Base-by-base conservation (phyloP, 2,329 filamentous ascomycete genomes). In the Epichloe scottii region DNA sequence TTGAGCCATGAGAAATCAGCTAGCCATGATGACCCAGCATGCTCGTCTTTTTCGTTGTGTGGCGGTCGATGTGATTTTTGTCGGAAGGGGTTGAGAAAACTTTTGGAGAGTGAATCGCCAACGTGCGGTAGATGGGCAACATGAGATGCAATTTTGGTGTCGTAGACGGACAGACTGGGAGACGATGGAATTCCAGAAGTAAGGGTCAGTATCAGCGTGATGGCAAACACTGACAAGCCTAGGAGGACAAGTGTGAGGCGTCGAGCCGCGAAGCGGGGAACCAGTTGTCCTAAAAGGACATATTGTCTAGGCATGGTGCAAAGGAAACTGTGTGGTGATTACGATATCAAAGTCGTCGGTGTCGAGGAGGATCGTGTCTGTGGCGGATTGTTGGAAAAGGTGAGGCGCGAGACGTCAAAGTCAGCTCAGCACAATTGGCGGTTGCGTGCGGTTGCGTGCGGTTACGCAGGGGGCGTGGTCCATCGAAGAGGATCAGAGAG, bases 1-100 rank as follows among this genome's bases (percentile, higher is more conserved):
- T 86, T 87, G 59, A 87, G 76, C 89, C 90, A 97, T 64, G 85
- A 88, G 82, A 85, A 94, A 66, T 95, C 84, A 56, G 80, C 83
- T 68, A 89, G 87, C 91, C 91, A 97, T 53, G 82, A 83, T 35
- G 85, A 83, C 54, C 85, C 86, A 47, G 84, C 85, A 62, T 79
- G 83, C 5, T 85, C 86, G 63, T 87, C 90, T 65, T 91, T 88
- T 56, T 81, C 79, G 65, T 90, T 85, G 49, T 82, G 77, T 3
- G 84, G 79, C 17, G 86, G 85, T 54, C 81, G 78, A 64, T 94
- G 88, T 11, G 81, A 77, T 19, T 82, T 77, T 40, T 79, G 77
- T 40, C 78, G 76, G 65, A 91, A 90, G 0, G 83, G 85, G 58
- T 84, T 84, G 57, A 78, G 67, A 19, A 71, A 70, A 58, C 67